These are phyloP conservation scores for Suillus placidus DNA, from an alignment of 768 basidiomycete species.

Conservation along the genomic window DNA sequence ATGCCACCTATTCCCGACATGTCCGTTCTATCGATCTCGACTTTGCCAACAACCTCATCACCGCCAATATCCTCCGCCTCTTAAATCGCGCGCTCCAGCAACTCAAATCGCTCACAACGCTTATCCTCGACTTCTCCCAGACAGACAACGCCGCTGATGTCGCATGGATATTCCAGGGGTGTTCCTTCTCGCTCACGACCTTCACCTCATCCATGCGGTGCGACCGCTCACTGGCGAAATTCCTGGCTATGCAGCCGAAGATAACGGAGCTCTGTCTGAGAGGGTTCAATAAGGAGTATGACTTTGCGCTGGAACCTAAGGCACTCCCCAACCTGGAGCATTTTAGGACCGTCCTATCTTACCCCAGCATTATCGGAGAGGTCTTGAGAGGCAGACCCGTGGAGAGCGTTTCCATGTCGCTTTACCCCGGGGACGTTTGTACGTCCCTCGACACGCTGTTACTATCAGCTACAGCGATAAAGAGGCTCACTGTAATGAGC, in stretches of 20 bases:
- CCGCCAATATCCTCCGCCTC: slow-evolving; percentile 51
- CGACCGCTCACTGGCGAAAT: slow-evolving; percentile 46
- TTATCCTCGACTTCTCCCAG: slow-evolving; percentile 53
- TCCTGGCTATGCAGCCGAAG: slow-evolving; percentile 52
- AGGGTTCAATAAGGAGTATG: slow-evolving; percentile 45
- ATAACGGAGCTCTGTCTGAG: slow-evolving; percentile 58
- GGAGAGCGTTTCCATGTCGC: slow-evolving; percentile 53
- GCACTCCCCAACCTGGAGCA: slow-evolving; percentile 51
- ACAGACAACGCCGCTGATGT: slow-evolving; percentile 37
- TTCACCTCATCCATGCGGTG: slow-evolving; percentile 63
- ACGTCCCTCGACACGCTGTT: slow-evolving; percentile 48
- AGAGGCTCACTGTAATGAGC: slow-evolving; percentile 58
- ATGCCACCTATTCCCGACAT: slow-evolving; percentile 38
- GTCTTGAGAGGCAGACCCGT: slow-evolving; percentile 53
- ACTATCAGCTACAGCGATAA: slow-evolving; percentile 41
- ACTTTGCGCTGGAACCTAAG: slow-evolving; percentile 36
- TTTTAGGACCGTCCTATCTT: slow-evolving; percentile 58
- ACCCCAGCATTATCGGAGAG: slow-evolving; percentile 45
- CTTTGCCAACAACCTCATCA: slow-evolving; percentile 40
- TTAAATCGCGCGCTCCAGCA: slow-evolving; percentile 46
- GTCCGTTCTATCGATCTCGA: slow-evolving; percentile 53
- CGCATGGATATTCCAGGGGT: slow-evolving; percentile 51
- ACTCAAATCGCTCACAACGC: slow-evolving; percentile 41
- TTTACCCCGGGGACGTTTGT: slow-evolving; percentile 45
- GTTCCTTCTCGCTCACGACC: slow-evolving; percentile 46